Conservation (phyloP, 2,329 filamentous ascomycete species). For the Diaporthe nobilis region DNA sequence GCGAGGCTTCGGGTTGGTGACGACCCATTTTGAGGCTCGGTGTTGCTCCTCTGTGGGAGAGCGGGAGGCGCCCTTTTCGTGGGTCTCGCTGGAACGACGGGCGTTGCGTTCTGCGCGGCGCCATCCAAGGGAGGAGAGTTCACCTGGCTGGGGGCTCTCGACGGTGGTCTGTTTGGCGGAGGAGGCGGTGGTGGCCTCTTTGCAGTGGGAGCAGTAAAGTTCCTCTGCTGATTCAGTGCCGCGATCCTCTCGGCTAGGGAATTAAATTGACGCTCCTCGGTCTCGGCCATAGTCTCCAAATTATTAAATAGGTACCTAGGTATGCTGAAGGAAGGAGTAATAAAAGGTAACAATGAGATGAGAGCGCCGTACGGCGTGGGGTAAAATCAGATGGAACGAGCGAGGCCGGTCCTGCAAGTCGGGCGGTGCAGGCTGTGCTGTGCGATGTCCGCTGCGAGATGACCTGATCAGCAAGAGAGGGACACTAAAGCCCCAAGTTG, state of each 20-base stretch:
- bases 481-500: constrained; percentile 6
- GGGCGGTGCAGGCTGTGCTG: constrained; percentile 9
- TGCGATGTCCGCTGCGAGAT: constrained; percentile 9
- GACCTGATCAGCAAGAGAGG: constrained; percentile 12
- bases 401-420: constrained; percentile 4
- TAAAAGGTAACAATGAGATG: constrained; percentile 11
- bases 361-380: not conserved
- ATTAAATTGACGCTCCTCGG: constrained; percentile 73
- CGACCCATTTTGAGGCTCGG: constrained; percentile 41
- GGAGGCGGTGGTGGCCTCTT: constrained; percentile 62
- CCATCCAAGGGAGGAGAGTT: constrained; percentile 45
- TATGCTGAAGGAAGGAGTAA: constrained; percentile 10
- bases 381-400: constrained; percentile 24
- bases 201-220: constrained; percentile 61
- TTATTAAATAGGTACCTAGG: constrained; percentile 10
- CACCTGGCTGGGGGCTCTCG: constrained; percentile 47
- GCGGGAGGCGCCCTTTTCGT: constrained; percentile 51
- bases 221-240: constrained; percentile 73
- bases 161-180: constrained; percentile 59
- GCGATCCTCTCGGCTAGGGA: constrained; percentile 74
- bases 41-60: constrained; percentile 56
- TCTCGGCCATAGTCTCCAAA: constrained; percentile 66
- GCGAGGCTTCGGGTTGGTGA: constrained; percentile 49
- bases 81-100: constrained; percentile 57
- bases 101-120: constrained; percentile 49